These are phyloP conservation scores for Botrytis pseudocinerea DNA, from an alignment of 2,329 filamentous ascomycete species.

Conservation along the genomic window DNA sequence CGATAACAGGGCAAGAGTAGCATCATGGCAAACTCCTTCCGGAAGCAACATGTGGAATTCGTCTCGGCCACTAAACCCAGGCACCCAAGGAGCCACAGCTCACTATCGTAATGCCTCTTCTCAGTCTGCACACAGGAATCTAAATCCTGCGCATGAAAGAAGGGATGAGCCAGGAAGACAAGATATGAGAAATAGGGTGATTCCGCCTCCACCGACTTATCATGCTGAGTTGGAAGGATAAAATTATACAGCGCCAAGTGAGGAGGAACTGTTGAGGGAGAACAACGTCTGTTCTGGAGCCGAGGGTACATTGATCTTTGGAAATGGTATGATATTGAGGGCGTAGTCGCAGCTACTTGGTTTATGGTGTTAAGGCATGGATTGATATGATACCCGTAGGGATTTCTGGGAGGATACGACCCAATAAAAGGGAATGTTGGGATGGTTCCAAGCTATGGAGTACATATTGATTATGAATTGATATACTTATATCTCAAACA, in stretches of 20 bases:
- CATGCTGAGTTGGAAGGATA: slow-evolving; percentile 21
- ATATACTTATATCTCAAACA: neutral
- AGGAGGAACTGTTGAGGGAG: neutral
- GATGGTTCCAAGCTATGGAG: neutral
- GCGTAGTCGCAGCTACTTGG: neutral
- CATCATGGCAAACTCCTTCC: slow-evolving; percentile 9
- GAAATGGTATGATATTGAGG: neutral
- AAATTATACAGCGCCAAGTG: neutral
- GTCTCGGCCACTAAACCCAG: slow-evolving; percentile 2
- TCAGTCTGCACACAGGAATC: neutral
- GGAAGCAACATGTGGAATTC: slow-evolving; percentile 11
- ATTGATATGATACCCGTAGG: slow-evolving; percentile 18
- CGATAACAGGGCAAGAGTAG: slow-evolving; percentile 1
- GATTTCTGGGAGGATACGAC: neutral
- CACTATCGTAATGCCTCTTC: slow-evolving; percentile 15
- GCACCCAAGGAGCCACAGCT: neutral
- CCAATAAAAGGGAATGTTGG: neutral
- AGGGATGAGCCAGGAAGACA: neutral
- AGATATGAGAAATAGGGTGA: neutral
- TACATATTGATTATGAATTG: neutral
- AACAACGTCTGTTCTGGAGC: neutral
- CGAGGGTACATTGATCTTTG: neutral
- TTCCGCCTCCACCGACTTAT: neutral
- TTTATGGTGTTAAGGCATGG: neutral
- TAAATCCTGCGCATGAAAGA: neutral